These are phyloP conservation scores for Aspergillus sp. DNA, from an alignment of 2,329 filamentous ascomycete species.

Conservation along the genomic window DNA sequence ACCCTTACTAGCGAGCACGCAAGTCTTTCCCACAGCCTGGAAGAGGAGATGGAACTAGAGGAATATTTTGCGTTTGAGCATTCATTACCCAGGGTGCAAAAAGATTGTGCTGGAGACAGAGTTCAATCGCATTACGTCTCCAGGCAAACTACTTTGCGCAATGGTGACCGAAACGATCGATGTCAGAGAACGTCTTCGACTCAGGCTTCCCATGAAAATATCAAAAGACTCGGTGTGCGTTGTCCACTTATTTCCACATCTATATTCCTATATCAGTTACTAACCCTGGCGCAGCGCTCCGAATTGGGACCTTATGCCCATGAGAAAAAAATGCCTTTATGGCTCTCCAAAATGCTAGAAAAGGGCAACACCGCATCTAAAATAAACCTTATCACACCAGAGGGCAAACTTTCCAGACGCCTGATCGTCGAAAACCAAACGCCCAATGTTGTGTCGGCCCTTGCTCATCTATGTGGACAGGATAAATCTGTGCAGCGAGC, in stretches of 20 bases:
- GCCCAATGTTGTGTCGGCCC: conserved; percentile 62
- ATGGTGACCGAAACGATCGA: background rate
- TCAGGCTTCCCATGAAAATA: conserved; percentile 13
- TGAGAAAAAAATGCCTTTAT: conserved; percentile 74
- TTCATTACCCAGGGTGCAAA: conserved; percentile 15
- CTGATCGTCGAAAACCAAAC: conserved; percentile 53
- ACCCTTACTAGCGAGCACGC: too few relatives aligned
- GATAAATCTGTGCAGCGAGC: conserved; percentile 69
- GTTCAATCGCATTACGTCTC: background rate
- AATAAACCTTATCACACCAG: conserved; percentile 54
- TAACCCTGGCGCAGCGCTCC: conserved; percentile 47
- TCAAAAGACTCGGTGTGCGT: conserved; percentile 37
- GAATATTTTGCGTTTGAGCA: conserved; percentile 53
- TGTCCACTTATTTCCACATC: conserved; percentile 6
- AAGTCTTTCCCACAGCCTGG: background rate
- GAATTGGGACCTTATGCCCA: conserved; percentile 74
- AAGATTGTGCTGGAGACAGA: background rate
- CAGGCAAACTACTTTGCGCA: background rate
- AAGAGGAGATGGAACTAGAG: background rate
- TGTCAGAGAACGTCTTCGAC: background rate
- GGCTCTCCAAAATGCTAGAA: conserved; percentile 67
- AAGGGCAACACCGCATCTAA: conserved; percentile 61
- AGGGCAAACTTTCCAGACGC: conserved; percentile 50
- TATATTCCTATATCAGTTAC: conserved; percentile 5
- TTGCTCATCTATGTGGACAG: conserved; percentile 67